Base-by-base conservation (phyloP, 192 early-diverging fungal genomes). In the Cetraspora pellucida region DNA sequence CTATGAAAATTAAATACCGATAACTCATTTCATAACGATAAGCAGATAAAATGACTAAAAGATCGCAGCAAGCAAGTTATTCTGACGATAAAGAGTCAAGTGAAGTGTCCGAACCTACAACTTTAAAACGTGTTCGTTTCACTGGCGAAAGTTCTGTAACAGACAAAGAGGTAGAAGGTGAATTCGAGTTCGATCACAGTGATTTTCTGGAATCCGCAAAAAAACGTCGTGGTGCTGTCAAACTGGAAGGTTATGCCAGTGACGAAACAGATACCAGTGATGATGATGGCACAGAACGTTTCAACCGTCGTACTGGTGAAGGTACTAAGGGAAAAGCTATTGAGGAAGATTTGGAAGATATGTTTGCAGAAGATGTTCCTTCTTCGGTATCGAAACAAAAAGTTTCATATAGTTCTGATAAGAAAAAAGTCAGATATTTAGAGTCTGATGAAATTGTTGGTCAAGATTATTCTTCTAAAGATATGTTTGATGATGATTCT, bases 351-450 rank as follows among this genome's bases (percentile, higher is more conserved):
- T 86, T 89, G 11, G 82, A 83, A 19, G 89, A 92, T 47, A 91
- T 92, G 89, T 92, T 91, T 89, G 85, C 84, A 10, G 80, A 80
- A 13, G 77, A 77, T 8, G 65, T 60, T 3, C 54, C 23, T 27
- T n/a, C n/a, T n/a, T 30, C 11, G 74, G 46, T 21, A 52, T 60
- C 1, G 61, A 72, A 52, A 61, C 71, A 80, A 25, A 70, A 83
- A 37, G 68, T 66, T n/a, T 6, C 21, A 19, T 55, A 66, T 47
- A 31, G 74, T 28, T 17, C 21, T 0, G 63, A 69, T 47, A 79
- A 77, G 66, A 74, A 79, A 30, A 70, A 82, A 68, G 80, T 37
- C 7, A 55, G 73, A 11, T 66, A 73, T 31, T 57, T 78, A 19
- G 71, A 46, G 2, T 76, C 75, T 47, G 65, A 77, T 37, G 84